Evolutionary conservation across 495 filamentous ascomycete species (phyloP), one percentile per base, ranked within the genome.

Genomic region (Glutinoglossum americanum): DNA sequence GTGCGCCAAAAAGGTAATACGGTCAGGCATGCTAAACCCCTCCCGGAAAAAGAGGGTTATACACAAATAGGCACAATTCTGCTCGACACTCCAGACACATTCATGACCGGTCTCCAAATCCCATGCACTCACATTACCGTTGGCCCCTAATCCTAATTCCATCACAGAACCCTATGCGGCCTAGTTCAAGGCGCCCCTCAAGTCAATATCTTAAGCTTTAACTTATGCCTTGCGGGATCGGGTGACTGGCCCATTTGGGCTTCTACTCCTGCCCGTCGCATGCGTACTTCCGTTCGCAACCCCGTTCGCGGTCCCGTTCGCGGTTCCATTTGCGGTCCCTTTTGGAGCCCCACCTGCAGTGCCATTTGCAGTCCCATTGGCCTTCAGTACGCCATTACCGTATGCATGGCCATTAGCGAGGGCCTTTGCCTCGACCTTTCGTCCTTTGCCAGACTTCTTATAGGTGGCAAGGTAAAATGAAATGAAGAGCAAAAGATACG

Each of bases 391-490:
- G 32, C 30, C 41, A 37, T 55, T 48, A 17, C n/a, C 28, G 32
- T 60, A 28, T 0, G 32, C 59, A 28, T 58, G 60, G 41, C 45
- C 55, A 1, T 59, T 39, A 25, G 45, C 57, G 21, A 49, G 25
- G 30, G 59, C 59, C 33, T 28, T 53, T 21, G 59, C 57, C n/a
- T 19, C 39, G 17, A 30, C 25, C 27, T 41, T 47, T 23, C 37
- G 55, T 25, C 32, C 47, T 30, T 44, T 39, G 28, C 53, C 30
- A 8, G 59, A 47, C 47, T 64, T 66, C 35, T 60, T 66, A 32
- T 66, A 66, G 32, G 64, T 66, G 1, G 64, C 64, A 21, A 61
- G 45, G 23, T 66, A 66, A 39, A 66, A 66, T 13, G 60, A 66
- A 27, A 66, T 63, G 45, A 66, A 66, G 25, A 66, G 64, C 4